Percentiles rank a stretch among this genome's conserved stretches.
phyloP scores from a whole-genome alignment of 352 stramenopile genomes.

The Peronospora destructor region DNA sequence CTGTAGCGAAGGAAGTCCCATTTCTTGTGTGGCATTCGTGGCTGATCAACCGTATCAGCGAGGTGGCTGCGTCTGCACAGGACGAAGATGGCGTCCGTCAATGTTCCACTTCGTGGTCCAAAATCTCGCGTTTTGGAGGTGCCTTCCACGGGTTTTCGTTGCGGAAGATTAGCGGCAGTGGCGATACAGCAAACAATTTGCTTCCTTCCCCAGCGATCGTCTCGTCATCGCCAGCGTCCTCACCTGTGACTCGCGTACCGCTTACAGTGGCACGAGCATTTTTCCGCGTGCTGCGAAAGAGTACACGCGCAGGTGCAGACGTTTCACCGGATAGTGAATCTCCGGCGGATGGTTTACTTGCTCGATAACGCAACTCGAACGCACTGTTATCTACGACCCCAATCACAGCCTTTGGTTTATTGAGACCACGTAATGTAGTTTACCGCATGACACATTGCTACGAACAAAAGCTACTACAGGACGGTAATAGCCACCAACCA shows the following conservation, averaged over 20 bases:
- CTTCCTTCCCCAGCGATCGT: constrained; percentile 19
- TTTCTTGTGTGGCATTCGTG: constrained; percentile 79
- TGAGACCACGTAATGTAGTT: constrained; percentile 28
- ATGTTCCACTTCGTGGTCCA: constrained; percentile 5
- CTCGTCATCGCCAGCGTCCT: constrained; percentile 20
- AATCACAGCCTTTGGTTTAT: constrained; percentile 5
- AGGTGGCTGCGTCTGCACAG: constrained; percentile 46
- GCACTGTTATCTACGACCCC: constrained; percentile 17
- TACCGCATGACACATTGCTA: constrained; percentile 3
- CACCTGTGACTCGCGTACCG: constrained; percentile 35
- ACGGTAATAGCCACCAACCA: too few relatives aligned
- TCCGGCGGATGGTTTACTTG: constrained; percentile 3
- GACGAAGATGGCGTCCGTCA: constrained; percentile 23
- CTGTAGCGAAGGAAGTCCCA: constrained; percentile 55
- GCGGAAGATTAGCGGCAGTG: constrained; percentile 14
- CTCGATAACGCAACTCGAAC: constrained; percentile 6
- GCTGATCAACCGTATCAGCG: constrained; percentile 78
- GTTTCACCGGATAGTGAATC: constrained; percentile 14
- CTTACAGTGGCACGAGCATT: constrained; percentile 64
- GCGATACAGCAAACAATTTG: constrained; percentile 12
- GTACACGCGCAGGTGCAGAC: constrained; percentile 13
- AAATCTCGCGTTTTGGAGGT: constrained; percentile 7
- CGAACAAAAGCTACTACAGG: not conserved
- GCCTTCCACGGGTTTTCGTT: constrained; percentile 26
- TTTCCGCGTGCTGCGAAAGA: constrained; percentile 55